phyloP scores from a whole-genome alignment of 2,329 filamentous ascomycete genomes.

The Aspergillus fijiensis region DNA sequence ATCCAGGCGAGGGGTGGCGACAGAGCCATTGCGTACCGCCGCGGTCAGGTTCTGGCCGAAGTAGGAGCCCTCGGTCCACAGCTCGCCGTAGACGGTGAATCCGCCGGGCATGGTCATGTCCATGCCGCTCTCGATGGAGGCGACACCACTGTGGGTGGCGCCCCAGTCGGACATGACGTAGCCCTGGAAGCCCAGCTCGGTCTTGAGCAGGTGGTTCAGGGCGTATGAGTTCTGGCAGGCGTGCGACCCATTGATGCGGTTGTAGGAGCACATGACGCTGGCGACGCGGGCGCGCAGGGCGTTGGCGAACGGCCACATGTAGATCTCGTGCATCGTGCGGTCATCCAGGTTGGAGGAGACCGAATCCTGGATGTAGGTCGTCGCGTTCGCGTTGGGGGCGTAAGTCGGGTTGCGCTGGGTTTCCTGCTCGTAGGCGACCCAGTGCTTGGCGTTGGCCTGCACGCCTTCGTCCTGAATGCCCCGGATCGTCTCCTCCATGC shows the following conservation, averaged over 20 bases:
- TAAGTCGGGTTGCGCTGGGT: conserved; percentile 39
- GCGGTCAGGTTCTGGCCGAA: conserved; percentile 20
- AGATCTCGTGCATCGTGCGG: conserved; percentile 72
- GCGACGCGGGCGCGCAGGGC: conserved; percentile 65
- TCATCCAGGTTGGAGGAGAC: conserved; percentile 63
- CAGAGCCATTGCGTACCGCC: conserved; percentile 39
- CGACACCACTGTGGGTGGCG: conserved; percentile 47
- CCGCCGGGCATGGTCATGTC: conserved; percentile 32
- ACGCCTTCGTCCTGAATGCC: conserved; percentile 58
- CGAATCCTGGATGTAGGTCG: conserved; percentile 20
- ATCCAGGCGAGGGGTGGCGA: conserved; percentile 43
- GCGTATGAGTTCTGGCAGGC: conserved; percentile 50
- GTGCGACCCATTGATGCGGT: conserved; percentile 49
- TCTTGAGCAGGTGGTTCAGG: conserved; percentile 50
- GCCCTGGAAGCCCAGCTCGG: conserved; percentile 53
- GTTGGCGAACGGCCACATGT: conserved; percentile 76
- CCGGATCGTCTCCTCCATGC: conserved; percentile 47
- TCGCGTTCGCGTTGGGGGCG: conserved; percentile 37
- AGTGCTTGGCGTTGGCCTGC: conserved; percentile 37
- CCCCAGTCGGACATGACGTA: conserved; percentile 49
- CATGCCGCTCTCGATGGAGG: conserved; percentile 49
- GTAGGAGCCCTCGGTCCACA: conserved; percentile 38
- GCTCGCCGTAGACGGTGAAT: conserved; percentile 31
- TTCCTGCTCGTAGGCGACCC: conserved; percentile 68
- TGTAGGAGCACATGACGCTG: conserved; percentile 50